phyloP scores from a whole-genome alignment of 345 rosid species.

The Syzygium jambos region DNA sequence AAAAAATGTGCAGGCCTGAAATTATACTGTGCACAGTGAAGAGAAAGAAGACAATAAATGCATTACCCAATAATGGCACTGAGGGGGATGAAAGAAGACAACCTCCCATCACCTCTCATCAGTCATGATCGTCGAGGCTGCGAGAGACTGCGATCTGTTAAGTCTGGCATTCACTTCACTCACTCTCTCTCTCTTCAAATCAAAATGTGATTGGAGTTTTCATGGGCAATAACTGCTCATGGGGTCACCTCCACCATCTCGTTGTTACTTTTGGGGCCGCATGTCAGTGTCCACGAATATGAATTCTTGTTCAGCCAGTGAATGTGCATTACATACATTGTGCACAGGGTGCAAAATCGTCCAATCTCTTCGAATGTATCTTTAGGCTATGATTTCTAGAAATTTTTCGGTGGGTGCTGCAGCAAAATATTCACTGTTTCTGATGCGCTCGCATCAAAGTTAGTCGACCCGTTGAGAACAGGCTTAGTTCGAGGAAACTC shows the following conservation, averaged over 20 bases:
- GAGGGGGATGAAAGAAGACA: not conserved
- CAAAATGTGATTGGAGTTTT: not conserved
- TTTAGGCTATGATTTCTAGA: not conserved
- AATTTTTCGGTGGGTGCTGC: not conserved
- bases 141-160: not conserved
- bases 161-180: not conserved
- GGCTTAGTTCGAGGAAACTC: not conserved
- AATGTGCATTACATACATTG: not conserved
- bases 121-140: not conserved
- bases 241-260: not conserved
- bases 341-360: not conserved
- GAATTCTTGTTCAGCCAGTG: not conserved
- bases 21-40: not conserved
- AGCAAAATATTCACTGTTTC: not conserved
- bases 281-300: not conserved
- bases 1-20: not conserved
- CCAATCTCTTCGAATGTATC: not conserved
- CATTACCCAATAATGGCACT: not conserved
- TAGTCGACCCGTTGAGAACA: not conserved
- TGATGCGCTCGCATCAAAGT: not conserved
- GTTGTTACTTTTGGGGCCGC: not conserved
- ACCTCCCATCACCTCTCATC: not conserved
- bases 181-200: not conserved
- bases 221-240: not conserved
- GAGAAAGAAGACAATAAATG: not conserved